These are phyloP conservation scores for Ammopiptanthus mongolicus DNA, from an alignment of 306 rosid species.

Conservation along the genomic window DNA sequence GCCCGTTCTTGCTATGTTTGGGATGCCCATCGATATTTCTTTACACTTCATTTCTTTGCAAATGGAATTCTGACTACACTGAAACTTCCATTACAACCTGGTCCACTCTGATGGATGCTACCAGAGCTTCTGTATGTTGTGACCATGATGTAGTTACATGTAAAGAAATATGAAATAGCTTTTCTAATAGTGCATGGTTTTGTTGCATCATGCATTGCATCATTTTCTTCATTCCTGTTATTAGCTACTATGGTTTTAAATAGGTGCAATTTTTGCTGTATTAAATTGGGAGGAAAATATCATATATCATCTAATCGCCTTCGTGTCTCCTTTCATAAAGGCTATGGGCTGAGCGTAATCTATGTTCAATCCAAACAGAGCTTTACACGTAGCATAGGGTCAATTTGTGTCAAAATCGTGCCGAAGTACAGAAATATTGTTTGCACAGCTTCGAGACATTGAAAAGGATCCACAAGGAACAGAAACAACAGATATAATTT, in stretches of 20 bases:
- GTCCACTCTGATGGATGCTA: slow-evolving; percentile 24
- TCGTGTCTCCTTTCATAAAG: background rate
- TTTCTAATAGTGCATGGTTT: background rate
- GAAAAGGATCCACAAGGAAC: slow-evolving; percentile 8
- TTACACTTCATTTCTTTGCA: background rate
- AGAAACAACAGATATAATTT: background rate
- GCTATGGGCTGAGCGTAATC: background rate
- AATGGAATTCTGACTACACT: slow-evolving; percentile 33
- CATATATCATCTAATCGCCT: background rate
- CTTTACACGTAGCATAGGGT: slow-evolving; percentile 29
- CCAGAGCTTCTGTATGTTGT: slow-evolving; percentile 20
- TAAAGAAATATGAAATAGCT: slow-evolving; percentile 27
- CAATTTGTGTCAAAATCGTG: slow-evolving; percentile 32
- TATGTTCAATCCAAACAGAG: background rate
- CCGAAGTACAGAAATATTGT: slow-evolving; percentile 14
- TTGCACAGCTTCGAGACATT: background rate
- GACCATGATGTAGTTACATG: slow-evolving; percentile 21
- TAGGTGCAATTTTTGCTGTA: background rate
- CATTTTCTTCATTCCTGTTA: slow-evolving; percentile 22
- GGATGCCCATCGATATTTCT: background rate
- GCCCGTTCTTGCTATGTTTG: background rate
- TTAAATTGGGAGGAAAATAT: background rate
- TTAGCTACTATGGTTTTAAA: background rate
- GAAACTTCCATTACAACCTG: slow-evolving; percentile 21
- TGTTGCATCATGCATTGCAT: slow-evolving; percentile 44